Evolutionary conservation across 1,284 basidiomycete genomes (phyloP).

Genomic region (Fistulinella cinereoalba): DNA sequence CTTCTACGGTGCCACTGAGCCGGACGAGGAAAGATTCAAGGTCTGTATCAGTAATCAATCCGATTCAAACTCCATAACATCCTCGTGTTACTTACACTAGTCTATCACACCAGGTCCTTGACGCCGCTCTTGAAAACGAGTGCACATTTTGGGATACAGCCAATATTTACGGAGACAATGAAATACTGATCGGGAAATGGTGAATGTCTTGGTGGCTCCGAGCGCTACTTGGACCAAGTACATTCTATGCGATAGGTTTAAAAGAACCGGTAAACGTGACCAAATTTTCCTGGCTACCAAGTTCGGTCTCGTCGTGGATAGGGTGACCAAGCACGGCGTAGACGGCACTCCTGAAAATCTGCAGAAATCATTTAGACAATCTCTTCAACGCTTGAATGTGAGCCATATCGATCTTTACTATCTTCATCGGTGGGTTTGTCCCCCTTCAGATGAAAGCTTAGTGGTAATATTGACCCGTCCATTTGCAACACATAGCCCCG

Average conservation of each 20-base stretch:
- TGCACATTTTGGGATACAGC: constrained; percentile 42
- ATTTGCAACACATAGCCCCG: not conserved
- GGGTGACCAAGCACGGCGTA: constrained; percentile 10
- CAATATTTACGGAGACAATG: constrained; percentile 37
- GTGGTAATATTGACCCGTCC: too few relatives aligned
- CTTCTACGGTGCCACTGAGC: constrained; percentile 1
- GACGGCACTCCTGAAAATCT: constrained; percentile 24
- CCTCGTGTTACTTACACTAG: too few relatives aligned
- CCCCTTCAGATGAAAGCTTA: too few relatives aligned
- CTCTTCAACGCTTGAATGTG: constrained; percentile 33
- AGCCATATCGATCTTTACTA: constrained; percentile 37
- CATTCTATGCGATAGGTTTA: constrained; percentile 30
- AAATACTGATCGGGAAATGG: constrained; percentile 43
- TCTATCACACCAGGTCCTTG: constrained; percentile 19
- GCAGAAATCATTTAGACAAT: constrained; percentile 26
- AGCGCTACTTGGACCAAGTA: not conserved
- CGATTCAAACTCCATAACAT: too few relatives aligned
- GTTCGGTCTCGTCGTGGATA: constrained; percentile 31
- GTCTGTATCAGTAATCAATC: too few relatives aligned
- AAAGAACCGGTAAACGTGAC: constrained; percentile 36
- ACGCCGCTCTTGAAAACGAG: constrained; percentile 31
- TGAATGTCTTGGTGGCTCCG: constrained; percentile 8
- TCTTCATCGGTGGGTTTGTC: constrained; percentile 20
- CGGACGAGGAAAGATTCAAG: too few relatives aligned
- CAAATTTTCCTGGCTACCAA: constrained; percentile 50